Evolutionary conservation across 2,329 filamentous ascomycete genomes (phyloP), one percentile per base, ranked within the genome.

Genomic region (Fusarium nisikadoi): DNA sequence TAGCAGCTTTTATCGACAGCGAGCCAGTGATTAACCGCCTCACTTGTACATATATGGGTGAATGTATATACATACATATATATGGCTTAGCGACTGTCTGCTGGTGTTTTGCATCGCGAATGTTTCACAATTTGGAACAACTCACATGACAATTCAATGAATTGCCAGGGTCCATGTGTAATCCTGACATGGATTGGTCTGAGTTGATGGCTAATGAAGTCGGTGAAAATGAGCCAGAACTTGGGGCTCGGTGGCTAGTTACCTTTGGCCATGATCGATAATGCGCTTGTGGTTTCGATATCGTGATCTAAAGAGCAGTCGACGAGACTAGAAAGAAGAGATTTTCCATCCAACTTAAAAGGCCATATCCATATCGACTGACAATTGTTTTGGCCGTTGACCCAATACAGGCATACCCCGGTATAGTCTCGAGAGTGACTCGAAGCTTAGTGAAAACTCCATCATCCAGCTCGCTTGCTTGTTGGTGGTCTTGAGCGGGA

Each of bases 11-110:
- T 66, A 61, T 69, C 54, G 53, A 59, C 62, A 65, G 39, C 64
- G 65, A 58, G 55, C 39, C 60, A 67, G 52, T 72, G 31, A 50
- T 25, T 50, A 75, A 63, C 71, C 75, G 71, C 75, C 75, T 76
- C 75, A 75, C 70, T 73, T 74, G 45, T 35, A 31, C 29, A 33
- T 33, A 33, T 33, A 33, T 14, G 27, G 17, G n/a, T 53, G 27
- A 47, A 47, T 31, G 29, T n/a, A 25, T 25, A 25, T 25, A 25
- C 23, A 25, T 25, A 25, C 5, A 3, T 25, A 35, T 41, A 39
- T 46, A 52, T 61, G 43, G 63, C 47, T 65, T 55, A 53, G 45
- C 29, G 69, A 46, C 25, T 56, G 60, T 46, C 70, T 45, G 35
- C 38, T 70, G 36, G 47, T 58, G 45, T 58, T 42, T 70, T 46